Evolutionary conservation across 208 protist species (phyloP), one percentile per base, ranked within the genome.

Genomic region (Acanthamoeba castellanii): DNA sequence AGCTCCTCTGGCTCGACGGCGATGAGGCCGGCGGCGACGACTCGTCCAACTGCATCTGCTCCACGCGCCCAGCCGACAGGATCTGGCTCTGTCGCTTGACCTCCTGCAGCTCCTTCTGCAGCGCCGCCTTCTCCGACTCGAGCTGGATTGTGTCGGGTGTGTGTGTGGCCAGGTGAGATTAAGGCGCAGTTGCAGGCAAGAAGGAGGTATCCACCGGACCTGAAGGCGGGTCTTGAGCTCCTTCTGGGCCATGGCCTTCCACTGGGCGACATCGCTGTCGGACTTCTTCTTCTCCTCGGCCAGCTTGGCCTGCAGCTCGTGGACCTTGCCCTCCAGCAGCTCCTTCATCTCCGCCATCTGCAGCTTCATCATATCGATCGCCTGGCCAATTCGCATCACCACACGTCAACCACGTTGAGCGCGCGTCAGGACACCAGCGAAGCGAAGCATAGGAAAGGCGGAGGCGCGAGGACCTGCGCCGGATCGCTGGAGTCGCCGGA

Each of bases 161-260:
- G 18, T 76, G 30, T 37, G 68, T 7, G 30, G 37, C 25, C 27
- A 76, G 64, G 64, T 32, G 20, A 34, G n/a, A 72, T 9, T 52
- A 11, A 52, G 50, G 37, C 14, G 45, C 32, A 76, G 72, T 0
- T 9, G 72, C 6, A 25, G 20, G 22, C 22, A 64, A 64, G 18
- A 13, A 64, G 72, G 20, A 32, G 72, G 6, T 7, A 0, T 0
- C 8, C n/a, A 34, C 30, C n/a, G 22, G 18, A 87, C 78, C 78
- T 87, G 78, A 14, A 87, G 78, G 52, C 78, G 78, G 25, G 50
- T 25, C 47, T 87, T 87, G 50, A 87, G 78, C 78, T 87, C 78
- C 78, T 87, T 87, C 78, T 87, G 78, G 27, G 78, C 78, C 78
- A 87, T 87, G 27, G 78, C 78, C 30, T 87, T 87, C 78, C 78